Evolutionary conservation across 768 basidiomycete genomes (phyloP).

Genomic region (Multifurca ochricompacta): DNA sequence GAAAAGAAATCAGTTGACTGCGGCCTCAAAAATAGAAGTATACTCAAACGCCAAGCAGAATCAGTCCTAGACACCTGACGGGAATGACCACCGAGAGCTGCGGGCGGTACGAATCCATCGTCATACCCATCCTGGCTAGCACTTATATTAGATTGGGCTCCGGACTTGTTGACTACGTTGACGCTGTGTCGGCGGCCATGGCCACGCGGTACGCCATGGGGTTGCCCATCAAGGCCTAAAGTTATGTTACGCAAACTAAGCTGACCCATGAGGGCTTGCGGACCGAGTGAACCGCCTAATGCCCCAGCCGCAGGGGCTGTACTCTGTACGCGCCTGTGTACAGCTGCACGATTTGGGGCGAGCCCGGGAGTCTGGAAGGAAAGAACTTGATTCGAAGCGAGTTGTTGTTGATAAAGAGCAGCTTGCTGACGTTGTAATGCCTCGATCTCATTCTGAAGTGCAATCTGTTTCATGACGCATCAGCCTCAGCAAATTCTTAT

Average conservation of each 20-base stretch:
- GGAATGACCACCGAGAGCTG: conserved; percentile 58
- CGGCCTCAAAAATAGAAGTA: conserved; percentile 28
- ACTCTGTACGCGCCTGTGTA: conserved; percentile 82
- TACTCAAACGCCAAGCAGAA: conserved; percentile 86
- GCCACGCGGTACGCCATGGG: conserved; percentile 63
- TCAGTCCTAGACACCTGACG: conserved; percentile 70
- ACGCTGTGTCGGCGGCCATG: conserved; percentile 89
- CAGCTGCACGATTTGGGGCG: conserved; percentile 46
- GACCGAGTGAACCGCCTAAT: conserved; percentile 32
- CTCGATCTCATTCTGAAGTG: conserved; percentile 85
- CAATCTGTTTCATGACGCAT: conserved; percentile 46
- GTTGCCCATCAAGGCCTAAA: conserved; percentile 55
- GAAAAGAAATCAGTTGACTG: conserved; percentile 8
- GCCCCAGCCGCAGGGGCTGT: conserved; percentile 61
- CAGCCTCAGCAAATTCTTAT: neutral
- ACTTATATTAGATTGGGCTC: conserved; percentile 38
- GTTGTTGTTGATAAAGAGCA: conserved; percentile 81
- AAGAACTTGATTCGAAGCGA: conserved; percentile 80
- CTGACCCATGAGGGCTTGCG: conserved; percentile 59
- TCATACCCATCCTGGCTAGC: conserved; percentile 67
- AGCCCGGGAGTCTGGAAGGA: conserved; percentile 74
- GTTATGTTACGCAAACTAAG: conserved; percentile 54
- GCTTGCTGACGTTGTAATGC: conserved; percentile 86
- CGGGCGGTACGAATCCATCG: conserved; percentile 65
- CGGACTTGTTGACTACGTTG: conserved; percentile 77